These are phyloP conservation scores for Botrytis hyacinthi DNA, from an alignment of 2,329 filamentous ascomycete genomes.

Conservation along the genomic window DNA sequence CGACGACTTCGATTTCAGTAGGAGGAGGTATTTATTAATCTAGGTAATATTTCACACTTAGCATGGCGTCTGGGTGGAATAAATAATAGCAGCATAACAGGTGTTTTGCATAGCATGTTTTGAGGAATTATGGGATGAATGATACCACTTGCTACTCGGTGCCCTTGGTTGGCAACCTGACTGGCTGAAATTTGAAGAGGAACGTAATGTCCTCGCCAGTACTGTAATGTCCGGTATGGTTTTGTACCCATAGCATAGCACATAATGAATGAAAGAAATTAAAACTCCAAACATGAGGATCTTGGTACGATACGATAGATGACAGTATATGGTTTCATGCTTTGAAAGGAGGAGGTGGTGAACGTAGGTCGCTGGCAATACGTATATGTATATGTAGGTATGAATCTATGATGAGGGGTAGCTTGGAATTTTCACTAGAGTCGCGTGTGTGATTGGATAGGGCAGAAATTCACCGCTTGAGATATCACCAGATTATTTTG, in stretches of 20 bases:
- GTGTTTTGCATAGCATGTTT: conserved; percentile 9
- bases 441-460: not conserved
- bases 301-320: not conserved
- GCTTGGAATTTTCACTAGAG: not conserved
- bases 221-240: not conserved
- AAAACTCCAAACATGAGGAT: not conserved
- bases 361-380: not conserved
- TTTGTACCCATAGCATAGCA: conserved; percentile 11
- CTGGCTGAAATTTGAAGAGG: conserved; percentile 3
- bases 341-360: not conserved
- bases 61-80: not conserved
- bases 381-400: not conserved
- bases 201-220: not conserved
- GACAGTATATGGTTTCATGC: not conserved
- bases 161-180: not conserved
- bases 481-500: not conserved
- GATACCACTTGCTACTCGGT: conserved; percentile 12
- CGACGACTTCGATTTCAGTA: not conserved
- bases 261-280: not conserved
- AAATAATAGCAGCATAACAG: not conserved
- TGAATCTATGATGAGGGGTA: conserved; percentile 3
- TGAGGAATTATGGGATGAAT: conserved; percentile 5
- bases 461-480: conserved; percentile 12
- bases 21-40: conserved; percentile 7
- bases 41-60: not conserved